Base-by-base conservation (phyloP, 1,284 basidiomycete genomes). In the Sparassis latifolia region DNA sequence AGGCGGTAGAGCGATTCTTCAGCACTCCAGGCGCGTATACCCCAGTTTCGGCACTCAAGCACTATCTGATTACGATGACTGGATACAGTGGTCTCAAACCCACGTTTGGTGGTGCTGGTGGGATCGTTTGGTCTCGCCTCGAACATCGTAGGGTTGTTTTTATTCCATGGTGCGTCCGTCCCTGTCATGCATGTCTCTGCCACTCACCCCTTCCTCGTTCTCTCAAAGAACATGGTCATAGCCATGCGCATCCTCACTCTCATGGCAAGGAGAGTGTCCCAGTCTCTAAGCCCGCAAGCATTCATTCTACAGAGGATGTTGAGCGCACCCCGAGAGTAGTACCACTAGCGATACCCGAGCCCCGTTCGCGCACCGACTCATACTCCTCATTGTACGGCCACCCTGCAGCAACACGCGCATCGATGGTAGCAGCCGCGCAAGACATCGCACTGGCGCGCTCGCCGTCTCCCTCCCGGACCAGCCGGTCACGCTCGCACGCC, bases 1-100 rank as follows among this genome's bases (percentile, higher is more conserved):
- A 99, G 68, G 96, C 97, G 4, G 71, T 99, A 44, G 84, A 92
- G 57, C 82, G 97, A 35, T 91, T 97, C 71, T 87, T 97, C 70
- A 82, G 78, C 56, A 83, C 82, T 2, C 87, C 90, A 56, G 89
- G 91, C 89, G 55, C 45, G 77, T 64, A 41, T 44, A 29, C 33
- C 42, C 46, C 41, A 9, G 0, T 53, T 42, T 20, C 20, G 20
- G 20, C 20, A 20, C 20, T 45, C 44, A 31, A 37, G 35, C 35
- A 37, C 35, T 37, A 7, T 42, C 30, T 12, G 39, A 10, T 39
- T 31, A n/a, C 20, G 20, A 20, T 20, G 20, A 20, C 20, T 20
- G 20, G 20, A 20, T 20, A 20, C 66, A 92, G 95, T 97, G 66
- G 90, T 99, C 37, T 83, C 83, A 4, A 93, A 86, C 63, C 91